Percentiles rank a stretch among this genome's conserved stretches.
These are phyloP conservation scores for Aspergillus sp. DNA, from an alignment of 2,329 filamentous ascomycete species.

Conservation along the genomic window DNA sequence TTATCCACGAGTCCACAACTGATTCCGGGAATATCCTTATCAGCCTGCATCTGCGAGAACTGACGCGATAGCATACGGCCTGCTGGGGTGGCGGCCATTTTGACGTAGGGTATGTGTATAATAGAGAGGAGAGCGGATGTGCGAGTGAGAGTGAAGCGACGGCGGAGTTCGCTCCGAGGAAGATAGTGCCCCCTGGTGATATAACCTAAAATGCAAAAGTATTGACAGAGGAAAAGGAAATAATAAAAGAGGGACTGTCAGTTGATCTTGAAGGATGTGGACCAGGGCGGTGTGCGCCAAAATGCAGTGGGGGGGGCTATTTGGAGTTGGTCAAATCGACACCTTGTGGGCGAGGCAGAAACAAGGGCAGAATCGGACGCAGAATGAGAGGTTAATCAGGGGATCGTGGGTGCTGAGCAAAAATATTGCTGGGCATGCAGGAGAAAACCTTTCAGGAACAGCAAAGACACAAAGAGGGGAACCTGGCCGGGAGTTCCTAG, in stretches of 20 bases:
- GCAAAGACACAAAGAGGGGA: too few species aligned
- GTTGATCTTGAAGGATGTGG: not conserved
- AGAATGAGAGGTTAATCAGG: slow-evolving; percentile 4
- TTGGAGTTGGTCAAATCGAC: too few species aligned
- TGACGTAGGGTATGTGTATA: slow-evolving; percentile 2
- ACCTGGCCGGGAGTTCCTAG: too few species aligned
- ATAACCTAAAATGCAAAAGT: not conserved
- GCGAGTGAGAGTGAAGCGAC: not conserved
- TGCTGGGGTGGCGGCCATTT: slow-evolving; percentile 40
- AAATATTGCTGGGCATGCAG: too few species aligned
- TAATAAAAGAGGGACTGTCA: not conserved
- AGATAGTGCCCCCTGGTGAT: too few species aligned
- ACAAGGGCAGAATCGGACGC: slow-evolving; percentile 2
- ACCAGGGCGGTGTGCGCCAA: slow-evolving; percentile 1
- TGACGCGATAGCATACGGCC: slow-evolving; percentile 71
- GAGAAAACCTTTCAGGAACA: too few species aligned
- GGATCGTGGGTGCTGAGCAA: too few species aligned
- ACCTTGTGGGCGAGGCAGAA: not conserved
- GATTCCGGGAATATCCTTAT: slow-evolving; percentile 89
- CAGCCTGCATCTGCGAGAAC: slow-evolving; percentile 88
- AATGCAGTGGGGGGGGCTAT: too few species aligned
- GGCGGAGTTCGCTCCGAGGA: too few species aligned
- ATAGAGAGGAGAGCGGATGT: not conserved
- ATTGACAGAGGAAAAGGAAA: slow-evolving; percentile 1
- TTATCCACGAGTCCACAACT: slow-evolving; percentile 83